These are phyloP conservation scores for Elongisporangium senticosum DNA, from an alignment of 352 stramenopile genomes.

Conservation along the genomic window DNA sequence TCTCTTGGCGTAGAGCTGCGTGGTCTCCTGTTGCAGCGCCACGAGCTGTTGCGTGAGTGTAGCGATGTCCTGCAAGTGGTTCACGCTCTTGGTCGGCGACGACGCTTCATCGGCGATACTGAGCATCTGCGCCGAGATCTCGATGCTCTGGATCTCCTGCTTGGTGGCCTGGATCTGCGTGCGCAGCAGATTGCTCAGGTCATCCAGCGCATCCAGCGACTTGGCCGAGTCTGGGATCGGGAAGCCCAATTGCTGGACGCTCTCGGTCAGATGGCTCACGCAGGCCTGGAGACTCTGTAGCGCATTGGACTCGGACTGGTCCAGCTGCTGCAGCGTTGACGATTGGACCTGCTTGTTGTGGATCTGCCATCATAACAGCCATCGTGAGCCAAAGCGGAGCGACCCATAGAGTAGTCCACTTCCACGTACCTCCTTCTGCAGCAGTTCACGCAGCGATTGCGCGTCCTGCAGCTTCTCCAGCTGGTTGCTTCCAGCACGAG, in stretches of 20 bases:
- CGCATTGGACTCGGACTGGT: constrained; percentile 26
- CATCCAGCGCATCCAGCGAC: constrained; percentile 49
- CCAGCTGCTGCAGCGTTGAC: constrained; percentile 19
- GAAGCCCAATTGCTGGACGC: constrained; percentile 46
- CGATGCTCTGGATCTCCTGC: constrained; percentile 64
- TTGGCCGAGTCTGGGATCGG: constrained; percentile 30
- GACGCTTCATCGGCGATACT: constrained; percentile 33
- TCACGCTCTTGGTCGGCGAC: constrained; percentile 9
- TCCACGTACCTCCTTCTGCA: constrained; percentile 23
- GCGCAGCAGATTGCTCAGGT: constrained; percentile 45
- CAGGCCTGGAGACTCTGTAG: constrained; percentile 37
- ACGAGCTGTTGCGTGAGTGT: constrained; percentile 43
- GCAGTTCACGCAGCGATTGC: constrained; percentile 33
- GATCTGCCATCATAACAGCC: constrained; percentile 8
- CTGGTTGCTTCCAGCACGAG: constrained; percentile 5
- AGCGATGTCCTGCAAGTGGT: constrained; percentile 22
- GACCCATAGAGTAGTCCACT: neutral
- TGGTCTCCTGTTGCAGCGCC: constrained; percentile 33
- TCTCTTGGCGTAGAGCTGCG: constrained; percentile 19
- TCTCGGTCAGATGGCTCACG: constrained; percentile 30
- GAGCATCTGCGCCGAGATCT: constrained; percentile 60
- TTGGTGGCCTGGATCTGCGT: constrained; percentile 41
- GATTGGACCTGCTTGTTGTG: constrained; percentile 28
- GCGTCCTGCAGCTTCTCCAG: constrained; percentile 25
- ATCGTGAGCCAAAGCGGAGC: neutral